Evolutionary conservation across 495 filamentous ascomycete genomes (phyloP).

Genomic region (Aspergillus homomorphus): DNA sequence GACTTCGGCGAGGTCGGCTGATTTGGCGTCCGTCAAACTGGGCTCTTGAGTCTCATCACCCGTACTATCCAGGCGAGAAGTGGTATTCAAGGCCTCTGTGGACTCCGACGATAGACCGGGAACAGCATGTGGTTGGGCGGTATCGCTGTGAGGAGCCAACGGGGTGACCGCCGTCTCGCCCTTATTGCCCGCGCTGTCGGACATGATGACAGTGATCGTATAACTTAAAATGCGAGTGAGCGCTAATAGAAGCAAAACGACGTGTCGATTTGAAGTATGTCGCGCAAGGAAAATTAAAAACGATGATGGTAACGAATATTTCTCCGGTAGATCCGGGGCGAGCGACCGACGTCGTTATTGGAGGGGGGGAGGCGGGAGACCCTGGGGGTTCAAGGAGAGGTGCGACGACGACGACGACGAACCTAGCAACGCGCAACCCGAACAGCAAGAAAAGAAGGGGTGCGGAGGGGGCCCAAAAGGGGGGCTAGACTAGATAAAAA

Average conservation of each 20-base stretch:
- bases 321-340: not conserved
- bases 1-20: conserved; percentile 29
- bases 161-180: conserved; percentile 17
- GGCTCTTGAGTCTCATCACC: conserved; percentile 16
- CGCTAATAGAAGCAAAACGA: too few relatives aligned
- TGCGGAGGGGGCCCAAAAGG: not conserved
- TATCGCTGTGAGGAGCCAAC: conserved; percentile 20
- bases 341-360: not conserved
- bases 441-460: conserved; percentile 14
- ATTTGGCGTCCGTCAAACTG: conserved; percentile 22
- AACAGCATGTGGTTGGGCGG: conserved; percentile 14
- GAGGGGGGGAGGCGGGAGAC: conserved; percentile 7
- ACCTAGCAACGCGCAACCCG: conserved; percentile 15
- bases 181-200: conserved; percentile 14
- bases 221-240: too few relatives aligned
- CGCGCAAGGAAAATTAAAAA: not conserved
- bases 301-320: not conserved
- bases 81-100: conserved; percentile 14
- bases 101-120: conserved; percentile 18
- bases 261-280: not conserved
- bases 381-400: not conserved
- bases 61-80: conserved; percentile 15
- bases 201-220: conserved; percentile 19
- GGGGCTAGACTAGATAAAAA: conserved; percentile 5
- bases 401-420: conserved; percentile 5